These are phyloP conservation scores for Emmonsiellopsis sp. DNA, from an alignment of 2,329 filamentous ascomycete species.

Conservation along the genomic window DNA sequence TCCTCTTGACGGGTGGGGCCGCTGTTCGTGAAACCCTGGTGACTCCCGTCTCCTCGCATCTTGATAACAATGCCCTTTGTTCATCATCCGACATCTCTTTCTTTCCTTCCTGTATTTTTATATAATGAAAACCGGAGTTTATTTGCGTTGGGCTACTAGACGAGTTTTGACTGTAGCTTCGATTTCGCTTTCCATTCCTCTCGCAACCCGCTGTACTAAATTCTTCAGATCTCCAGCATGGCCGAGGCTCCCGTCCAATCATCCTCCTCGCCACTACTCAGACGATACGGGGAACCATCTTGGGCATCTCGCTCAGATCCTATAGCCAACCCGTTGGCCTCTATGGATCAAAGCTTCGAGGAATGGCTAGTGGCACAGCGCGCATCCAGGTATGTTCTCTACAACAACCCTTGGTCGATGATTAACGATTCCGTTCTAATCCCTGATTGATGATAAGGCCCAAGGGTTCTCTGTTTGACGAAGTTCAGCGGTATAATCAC, in stretches of 20 bases:
- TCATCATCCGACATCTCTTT: too few species aligned
- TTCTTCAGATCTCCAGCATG: not conserved
- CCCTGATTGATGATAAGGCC: not conserved
- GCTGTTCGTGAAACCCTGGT: too few species aligned
- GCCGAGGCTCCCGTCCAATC: not conserved
- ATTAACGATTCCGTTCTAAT: not conserved
- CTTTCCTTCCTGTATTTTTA: too few species aligned
- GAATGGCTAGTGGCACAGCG: constrained; percentile 3
- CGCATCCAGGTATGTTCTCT: too few species aligned
- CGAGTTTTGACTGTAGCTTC: not conserved
- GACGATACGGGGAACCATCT: constrained; percentile 5
- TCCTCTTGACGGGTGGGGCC: not conserved
- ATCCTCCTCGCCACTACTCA: not conserved
- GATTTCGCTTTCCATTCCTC: not conserved
- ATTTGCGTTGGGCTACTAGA: too few species aligned
- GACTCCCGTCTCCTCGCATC: too few species aligned
- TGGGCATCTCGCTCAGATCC: not conserved
- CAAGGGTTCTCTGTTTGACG: not conserved
- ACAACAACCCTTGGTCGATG: too few species aligned
- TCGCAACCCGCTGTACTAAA: not conserved
- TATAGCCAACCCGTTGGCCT: not conserved
- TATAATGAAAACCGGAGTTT: too few species aligned
- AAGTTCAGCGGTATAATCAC: constrained; percentile 1
- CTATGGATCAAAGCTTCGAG: constrained; percentile 5
- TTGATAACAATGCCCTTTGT: too few species aligned